phyloP scores from a whole-genome alignment of 2,329 filamentous ascomycete genomes.

The Fusarium burgessii region DNA sequence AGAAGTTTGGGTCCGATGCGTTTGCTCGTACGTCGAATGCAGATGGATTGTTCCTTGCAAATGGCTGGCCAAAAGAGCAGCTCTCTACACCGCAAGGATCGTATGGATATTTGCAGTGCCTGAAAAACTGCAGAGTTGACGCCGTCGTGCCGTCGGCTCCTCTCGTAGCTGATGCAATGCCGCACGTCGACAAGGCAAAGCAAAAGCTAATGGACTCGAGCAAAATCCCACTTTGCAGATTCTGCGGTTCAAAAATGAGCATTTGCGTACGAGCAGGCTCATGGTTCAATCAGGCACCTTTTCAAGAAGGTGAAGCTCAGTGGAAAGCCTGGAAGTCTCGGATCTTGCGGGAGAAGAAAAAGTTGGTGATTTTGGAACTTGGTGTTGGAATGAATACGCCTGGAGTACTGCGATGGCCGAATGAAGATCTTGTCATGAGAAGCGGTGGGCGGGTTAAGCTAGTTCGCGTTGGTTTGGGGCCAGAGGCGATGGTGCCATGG shows the following conservation, averaged over 20 bases:
- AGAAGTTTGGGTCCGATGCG: constrained; percentile 11
- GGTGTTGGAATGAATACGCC: constrained; percentile 43
- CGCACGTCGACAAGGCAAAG: constrained; percentile 17
- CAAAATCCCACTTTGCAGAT: constrained; percentile 32
- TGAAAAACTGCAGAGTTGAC: constrained; percentile 35
- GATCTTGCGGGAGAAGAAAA: constrained; percentile 21
- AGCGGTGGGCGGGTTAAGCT: constrained; percentile 30
- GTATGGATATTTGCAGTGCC: constrained; percentile 28
- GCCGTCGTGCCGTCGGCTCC: constrained; percentile 20
- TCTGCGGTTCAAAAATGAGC: constrained; percentile 38
- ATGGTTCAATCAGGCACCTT: constrained; percentile 39
- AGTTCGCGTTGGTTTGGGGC: constrained; percentile 34
- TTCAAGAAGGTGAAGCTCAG: constrained; percentile 10
- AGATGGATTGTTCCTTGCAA: neutral
- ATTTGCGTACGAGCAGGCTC: constrained; percentile 40
- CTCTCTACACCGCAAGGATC: constrained; percentile 10
- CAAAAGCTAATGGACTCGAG: constrained; percentile 26
- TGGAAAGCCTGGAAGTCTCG: constrained; percentile 30
- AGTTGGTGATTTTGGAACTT: constrained; percentile 37
- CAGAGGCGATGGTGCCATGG: constrained; percentile 38
- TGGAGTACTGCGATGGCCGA: constrained; percentile 40
- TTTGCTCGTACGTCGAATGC: constrained; percentile 37
- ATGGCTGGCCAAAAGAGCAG: neutral
- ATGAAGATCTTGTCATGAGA: constrained; percentile 36
- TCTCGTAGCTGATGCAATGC: constrained; percentile 12